Conservation (phyloP, 2,329 filamentous ascomycete species). For the Stachybotrys chartarum region DNA sequence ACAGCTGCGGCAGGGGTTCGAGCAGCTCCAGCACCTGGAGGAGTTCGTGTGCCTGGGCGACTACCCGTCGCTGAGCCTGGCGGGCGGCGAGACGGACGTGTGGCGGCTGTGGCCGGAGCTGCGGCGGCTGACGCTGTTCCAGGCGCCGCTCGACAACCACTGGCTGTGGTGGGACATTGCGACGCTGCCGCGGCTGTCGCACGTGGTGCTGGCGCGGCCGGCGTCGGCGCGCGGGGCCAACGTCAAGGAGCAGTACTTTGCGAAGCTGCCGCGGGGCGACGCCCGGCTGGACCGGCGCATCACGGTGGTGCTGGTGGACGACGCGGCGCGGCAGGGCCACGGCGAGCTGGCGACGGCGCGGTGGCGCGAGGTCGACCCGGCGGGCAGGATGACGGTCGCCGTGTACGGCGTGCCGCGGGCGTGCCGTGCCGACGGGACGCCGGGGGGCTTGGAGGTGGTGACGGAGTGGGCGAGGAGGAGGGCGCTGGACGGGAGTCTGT, state of each 20-base stretch:
- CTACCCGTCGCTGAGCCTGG: conserved; percentile 32
- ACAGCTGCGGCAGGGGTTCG: conserved; percentile 37
- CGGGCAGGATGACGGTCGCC: conserved; percentile 28
- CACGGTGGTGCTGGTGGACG: conserved; percentile 24
- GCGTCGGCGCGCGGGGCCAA: conserved; percentile 22
- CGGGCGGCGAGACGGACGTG: conserved; percentile 25
- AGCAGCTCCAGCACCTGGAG: conserved; percentile 32
- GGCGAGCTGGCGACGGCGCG: conserved; percentile 14
- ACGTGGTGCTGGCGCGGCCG: conserved; percentile 34
- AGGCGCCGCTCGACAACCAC: conserved; percentile 26
- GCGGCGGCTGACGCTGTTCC: conserved; percentile 34
- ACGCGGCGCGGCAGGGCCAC: conserved; percentile 10
- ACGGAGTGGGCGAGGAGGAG: conserved; percentile 31
- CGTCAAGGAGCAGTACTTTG: conserved; percentile 34
- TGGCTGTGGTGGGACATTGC: conserved; percentile 32
- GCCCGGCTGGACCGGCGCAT: conserved; percentile 17
- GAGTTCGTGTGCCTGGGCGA: conserved; percentile 41
- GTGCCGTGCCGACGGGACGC: conserved; percentile 30
- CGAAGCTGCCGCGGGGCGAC: conserved; percentile 20
- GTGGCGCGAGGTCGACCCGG: conserved; percentile 28
- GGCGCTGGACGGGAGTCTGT: conserved; percentile 32
- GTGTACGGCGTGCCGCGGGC: conserved; percentile 29
- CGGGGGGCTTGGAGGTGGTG: conserved; percentile 25
- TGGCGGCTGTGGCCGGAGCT: conserved; percentile 38
- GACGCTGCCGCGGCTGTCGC: conserved; percentile 26